Percentiles rank a stretch among this genome's conserved stretches.
Conservation (phyloP, 108 stramenopile species). For the Skeletonema costatum region DNA sequence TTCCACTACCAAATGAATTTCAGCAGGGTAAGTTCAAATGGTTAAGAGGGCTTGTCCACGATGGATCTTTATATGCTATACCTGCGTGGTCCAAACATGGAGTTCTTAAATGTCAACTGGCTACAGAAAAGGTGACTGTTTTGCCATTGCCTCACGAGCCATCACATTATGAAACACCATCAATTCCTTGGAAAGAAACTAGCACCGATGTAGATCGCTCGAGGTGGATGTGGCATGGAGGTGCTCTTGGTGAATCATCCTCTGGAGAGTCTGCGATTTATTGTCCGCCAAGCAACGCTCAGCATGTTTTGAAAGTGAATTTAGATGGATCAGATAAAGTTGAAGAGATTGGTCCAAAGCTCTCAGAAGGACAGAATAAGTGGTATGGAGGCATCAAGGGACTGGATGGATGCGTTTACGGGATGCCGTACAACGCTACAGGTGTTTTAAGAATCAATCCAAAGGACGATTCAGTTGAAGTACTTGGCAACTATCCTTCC, state of each 20-base stretch:
- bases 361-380: constrained; percentile 59
- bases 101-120: constrained; percentile 69
- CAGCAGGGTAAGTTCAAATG: constrained; percentile 70
- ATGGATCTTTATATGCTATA: constrained; percentile 83
- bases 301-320: constrained; percentile 77
- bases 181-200: constrained; percentile 8
- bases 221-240: constrained; percentile 54
- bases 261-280: constrained; percentile 62
- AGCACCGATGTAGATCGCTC: constrained; percentile 24
- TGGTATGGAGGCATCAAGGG: constrained; percentile 77
- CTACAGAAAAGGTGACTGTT: constrained; percentile 24
- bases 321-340: constrained; percentile 37
- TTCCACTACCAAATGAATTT: constrained; percentile 60
- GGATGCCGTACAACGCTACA: constrained; percentile 38
- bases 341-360: constrained; percentile 30
- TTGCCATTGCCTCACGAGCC: constrained; percentile 17
- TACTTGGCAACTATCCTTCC: constrained; percentile 28
- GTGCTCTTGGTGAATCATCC: constrained; percentile 12
- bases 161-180: constrained; percentile 14
- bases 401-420: constrained; percentile 43
- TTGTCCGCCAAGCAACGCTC: constrained; percentile 81
- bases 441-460: constrained; percentile 45
- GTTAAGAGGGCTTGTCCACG: constrained; percentile 72
- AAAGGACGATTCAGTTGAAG: constrained; percentile 24
- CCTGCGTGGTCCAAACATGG: constrained; percentile 63